A percentile compares a stretch with the other conserved stretches of the same genome.
Evolutionary conservation across 2,329 filamentous ascomycete species (phyloP).

Genomic region (Grosmannia serpens): DNA sequence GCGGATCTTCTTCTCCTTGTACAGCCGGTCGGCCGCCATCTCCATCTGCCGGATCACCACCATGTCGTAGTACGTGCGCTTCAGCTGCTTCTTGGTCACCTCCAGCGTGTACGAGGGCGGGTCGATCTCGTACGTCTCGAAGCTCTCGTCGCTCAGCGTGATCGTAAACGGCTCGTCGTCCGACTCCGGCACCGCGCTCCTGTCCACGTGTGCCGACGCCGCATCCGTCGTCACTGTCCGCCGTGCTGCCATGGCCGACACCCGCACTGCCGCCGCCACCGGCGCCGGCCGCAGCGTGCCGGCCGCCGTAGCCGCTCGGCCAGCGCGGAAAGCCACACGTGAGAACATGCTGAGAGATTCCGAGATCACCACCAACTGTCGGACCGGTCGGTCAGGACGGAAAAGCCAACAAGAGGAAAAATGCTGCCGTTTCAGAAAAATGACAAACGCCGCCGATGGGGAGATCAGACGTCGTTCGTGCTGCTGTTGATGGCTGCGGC

Average conservation of each 20-base stretch:
- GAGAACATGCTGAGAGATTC: conserved; percentile 49
- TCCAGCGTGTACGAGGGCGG: conserved; percentile 86
- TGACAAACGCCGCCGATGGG: not conserved
- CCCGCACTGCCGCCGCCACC: conserved; percentile 1
- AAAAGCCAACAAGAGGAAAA: too few species aligned
- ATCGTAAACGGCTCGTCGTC: conserved; percentile 90
- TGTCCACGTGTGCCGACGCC: conserved; percentile 80
- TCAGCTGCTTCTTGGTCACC: conserved; percentile 94
- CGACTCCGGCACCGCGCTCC: conserved; percentile 61
- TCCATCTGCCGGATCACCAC: conserved; percentile 94
- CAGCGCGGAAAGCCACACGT: conserved; percentile 52
- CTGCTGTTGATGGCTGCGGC: not conserved
- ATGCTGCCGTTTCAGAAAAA: not conserved
- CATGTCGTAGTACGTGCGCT: conserved; percentile 99
- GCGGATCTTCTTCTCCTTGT: conserved; percentile 99
- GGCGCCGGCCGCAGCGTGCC: conserved; percentile 2
- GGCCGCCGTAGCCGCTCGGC: conserved; percentile 32
- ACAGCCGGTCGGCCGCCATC: conserved; percentile 96
- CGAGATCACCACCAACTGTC: not conserved
- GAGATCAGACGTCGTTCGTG: not conserved
- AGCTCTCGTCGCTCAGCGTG: conserved; percentile 92
- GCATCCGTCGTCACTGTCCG: conserved; percentile 91
- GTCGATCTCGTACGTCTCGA: conserved; percentile 98
- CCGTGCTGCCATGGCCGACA: conserved; percentile 29
- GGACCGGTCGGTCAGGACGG: not conserved